These are phyloP conservation scores for Raffaelea arxii DNA, from an alignment of 2,329 filamentous ascomycete species.

Conservation along the genomic window DNA sequence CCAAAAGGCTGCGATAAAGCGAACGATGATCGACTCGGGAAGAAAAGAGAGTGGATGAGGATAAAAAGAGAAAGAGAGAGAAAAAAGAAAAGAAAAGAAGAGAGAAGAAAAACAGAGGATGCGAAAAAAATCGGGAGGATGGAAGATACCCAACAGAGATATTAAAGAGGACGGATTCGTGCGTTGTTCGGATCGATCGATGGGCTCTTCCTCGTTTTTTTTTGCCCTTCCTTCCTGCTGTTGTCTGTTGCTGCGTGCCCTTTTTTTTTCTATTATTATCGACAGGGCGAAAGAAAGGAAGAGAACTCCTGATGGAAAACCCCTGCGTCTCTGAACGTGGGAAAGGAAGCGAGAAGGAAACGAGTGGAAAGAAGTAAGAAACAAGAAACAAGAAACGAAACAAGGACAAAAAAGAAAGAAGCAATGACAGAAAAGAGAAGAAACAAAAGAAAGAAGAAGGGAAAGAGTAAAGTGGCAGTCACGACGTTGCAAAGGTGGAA, in stretches of 20 bases:
- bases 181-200: not conserved
- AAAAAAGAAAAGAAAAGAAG: not conserved
- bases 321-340: not conserved
- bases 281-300: too few relatives aligned
- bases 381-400: not conserved
- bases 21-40: too few relatives aligned
- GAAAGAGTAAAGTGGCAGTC: not conserved
- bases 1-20: not conserved
- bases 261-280: not conserved
- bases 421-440: not conserved
- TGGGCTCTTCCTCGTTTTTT: not conserved
- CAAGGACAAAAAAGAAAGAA: not conserved
- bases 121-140: not conserved
- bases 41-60: not conserved
- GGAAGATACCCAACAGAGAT: too few relatives aligned
- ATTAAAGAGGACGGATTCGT: too few relatives aligned
- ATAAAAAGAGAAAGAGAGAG: not conserved
- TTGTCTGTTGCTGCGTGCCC: not conserved
- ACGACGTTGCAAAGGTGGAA: not conserved
- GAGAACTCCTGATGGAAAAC: not conserved
- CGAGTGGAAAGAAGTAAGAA: not conserved
- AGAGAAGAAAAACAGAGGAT: not conserved
- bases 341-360: not conserved
- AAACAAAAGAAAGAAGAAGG: constrained; percentile 2
- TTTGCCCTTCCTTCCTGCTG: not conserved